A percentile compares a stretch with the other conserved stretches of the same genome.
phyloP scores from a whole-genome alignment of 1,284 basidiomycete genomes.

The Pholiota adiposa region DNA sequence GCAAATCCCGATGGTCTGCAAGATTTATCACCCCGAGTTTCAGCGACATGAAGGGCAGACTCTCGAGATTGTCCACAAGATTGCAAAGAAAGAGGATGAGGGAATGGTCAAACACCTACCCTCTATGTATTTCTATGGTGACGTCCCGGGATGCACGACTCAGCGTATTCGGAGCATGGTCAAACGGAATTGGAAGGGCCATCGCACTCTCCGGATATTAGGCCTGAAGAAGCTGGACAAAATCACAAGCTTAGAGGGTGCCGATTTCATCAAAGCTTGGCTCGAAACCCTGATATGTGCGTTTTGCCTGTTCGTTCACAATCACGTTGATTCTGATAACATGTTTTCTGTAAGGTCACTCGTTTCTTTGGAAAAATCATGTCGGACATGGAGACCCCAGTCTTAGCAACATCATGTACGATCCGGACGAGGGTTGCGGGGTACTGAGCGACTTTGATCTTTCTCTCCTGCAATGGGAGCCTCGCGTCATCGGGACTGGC shows the following conservation, averaged over 20 bases:
- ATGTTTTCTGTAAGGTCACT: constrained; percentile 28
- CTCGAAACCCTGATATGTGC: constrained; percentile 6
- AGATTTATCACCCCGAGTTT: background rate
- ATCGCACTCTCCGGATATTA: background rate
- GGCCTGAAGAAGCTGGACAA: background rate
- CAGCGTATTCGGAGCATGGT: background rate
- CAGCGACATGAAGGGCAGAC: background rate
- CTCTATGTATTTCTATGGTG: background rate
- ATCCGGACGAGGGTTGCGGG: constrained; percentile 16
- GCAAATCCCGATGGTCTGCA: background rate
- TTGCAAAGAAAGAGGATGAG: background rate
- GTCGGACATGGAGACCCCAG: constrained; percentile 37
- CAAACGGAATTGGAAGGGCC: background rate
- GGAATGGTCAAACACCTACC: background rate
- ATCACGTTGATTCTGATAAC: background rate
- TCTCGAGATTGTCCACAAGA: background rate
- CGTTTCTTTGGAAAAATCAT: constrained; percentile 31
- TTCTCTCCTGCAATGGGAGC: constrained; percentile 14
- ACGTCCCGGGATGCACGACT: background rate
- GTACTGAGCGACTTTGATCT: constrained; percentile 39
- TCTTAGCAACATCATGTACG: constrained; percentile 35
- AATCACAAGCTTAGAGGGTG: background rate
- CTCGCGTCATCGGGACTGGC: constrained; percentile 8
- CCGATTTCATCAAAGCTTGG: constrained; percentile 7
- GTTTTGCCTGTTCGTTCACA: background rate